Percentiles rank a stretch among this genome's conserved stretches.
phyloP scores from a whole-genome alignment of 1,284 basidiomycete species.

The Nidula niveotomentosa region DNA sequence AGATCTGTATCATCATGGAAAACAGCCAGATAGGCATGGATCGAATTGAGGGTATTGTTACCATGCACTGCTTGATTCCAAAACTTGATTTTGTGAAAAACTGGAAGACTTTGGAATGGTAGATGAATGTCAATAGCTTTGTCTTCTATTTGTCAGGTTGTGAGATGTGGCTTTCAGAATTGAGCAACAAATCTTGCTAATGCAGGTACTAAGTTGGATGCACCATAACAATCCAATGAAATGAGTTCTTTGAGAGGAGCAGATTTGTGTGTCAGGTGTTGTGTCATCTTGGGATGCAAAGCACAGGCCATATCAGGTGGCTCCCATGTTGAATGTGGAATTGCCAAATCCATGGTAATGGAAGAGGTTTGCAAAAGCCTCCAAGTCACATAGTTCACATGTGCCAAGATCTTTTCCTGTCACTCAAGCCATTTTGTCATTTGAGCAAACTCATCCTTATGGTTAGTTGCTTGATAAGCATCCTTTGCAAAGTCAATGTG shows the following conservation, averaged over 20 bases:
- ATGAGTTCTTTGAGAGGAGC: neutral
- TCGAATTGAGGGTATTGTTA: too few species aligned
- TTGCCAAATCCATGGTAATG: neutral
- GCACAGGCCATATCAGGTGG: neutral
- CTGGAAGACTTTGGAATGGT: neutral
- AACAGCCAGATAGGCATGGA: too few species aligned
- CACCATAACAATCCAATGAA: neutral
- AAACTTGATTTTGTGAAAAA: neutral
- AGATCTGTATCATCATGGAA: too few species aligned
- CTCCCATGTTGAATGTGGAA: neutral
- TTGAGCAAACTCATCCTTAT: constrained; percentile 22
- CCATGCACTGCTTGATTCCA: neutral
- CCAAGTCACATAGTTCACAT: constrained; percentile 12
- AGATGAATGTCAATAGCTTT: neutral
- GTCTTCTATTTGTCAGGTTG: neutral
- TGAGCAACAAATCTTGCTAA: neutral
- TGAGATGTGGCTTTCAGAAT: neutral
- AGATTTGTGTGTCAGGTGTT: neutral
- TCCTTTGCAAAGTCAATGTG: constrained; percentile 28
- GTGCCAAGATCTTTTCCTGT: constrained; percentile 19
- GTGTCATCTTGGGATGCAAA: neutral
- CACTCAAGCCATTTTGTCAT: constrained; percentile 29
- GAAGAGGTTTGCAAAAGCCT: constrained; percentile 3
- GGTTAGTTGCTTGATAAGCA: constrained; percentile 23
- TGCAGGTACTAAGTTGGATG: neutral